These are phyloP conservation scores for Diutina mesorugosa DNA, from an alignment of 1,139 yeast genomes.

Conservation along the genomic window DNA sequence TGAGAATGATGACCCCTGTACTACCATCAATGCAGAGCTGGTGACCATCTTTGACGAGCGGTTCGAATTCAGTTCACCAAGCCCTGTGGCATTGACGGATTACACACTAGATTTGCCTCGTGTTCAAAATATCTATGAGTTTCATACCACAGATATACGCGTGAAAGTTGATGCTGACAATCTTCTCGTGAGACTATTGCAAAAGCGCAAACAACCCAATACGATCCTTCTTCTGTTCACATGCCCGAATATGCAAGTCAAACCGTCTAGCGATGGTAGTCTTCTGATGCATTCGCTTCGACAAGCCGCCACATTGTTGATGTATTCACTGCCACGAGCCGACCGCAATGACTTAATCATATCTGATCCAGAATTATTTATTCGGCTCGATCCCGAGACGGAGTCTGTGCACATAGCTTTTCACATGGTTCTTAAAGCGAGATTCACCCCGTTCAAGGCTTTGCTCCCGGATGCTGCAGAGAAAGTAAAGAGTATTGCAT, in stretches of 20 bases:
- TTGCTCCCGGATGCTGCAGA: slow-evolving; percentile 5
- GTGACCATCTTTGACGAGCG: not conserved
- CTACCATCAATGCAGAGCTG: not conserved
- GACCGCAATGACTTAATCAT: not conserved
- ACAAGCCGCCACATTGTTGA: not conserved
- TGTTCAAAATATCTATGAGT: not conserved
- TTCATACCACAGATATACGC: not conserved
- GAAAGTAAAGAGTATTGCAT: not conserved
- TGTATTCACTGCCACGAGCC: not conserved
- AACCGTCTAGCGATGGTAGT: not conserved
- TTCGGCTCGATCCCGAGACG: slow-evolving; percentile 4
- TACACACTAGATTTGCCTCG: not conserved
- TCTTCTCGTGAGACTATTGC: not conserved
- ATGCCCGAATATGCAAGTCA: slow-evolving; percentile 19
- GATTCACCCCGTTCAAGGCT: slow-evolving; percentile 6
- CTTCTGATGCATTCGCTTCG: not conserved
- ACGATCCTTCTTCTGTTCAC: slow-evolving; percentile 16
- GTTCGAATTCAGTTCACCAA: not conserved
- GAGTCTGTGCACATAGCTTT: slow-evolving; percentile 3
- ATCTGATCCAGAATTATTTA: not conserved
- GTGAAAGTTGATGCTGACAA: not conserved
- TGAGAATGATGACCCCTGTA: not conserved
- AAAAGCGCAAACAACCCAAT: not conserved
- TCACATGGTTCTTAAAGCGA: slow-evolving; percentile 3
- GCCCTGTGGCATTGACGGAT: not conserved